A percentile compares a stretch with the other conserved stretches of the same genome.
Evolutionary conservation across 2,329 filamentous ascomycete genomes (phyloP).

Genomic region (Cercospora zeina): DNA sequence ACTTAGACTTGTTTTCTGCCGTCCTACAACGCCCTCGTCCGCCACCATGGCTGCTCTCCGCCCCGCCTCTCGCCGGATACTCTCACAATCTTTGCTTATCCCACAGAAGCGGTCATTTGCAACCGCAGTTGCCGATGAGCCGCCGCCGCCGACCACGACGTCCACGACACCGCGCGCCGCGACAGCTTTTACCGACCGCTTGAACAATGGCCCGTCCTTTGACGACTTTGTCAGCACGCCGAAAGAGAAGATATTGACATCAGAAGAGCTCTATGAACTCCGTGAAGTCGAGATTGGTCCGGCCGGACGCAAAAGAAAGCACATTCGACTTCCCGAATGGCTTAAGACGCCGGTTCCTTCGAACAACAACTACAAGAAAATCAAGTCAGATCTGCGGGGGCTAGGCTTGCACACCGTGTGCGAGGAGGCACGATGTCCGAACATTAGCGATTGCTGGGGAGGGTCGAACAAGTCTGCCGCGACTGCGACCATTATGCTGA

Average conservation of each 20-base stretch:
- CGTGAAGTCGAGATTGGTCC: slow-evolving; percentile 63
- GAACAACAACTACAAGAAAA: slow-evolving; percentile 85
- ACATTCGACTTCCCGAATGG: slow-evolving; percentile 83
- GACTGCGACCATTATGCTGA: slow-evolving; percentile 98
- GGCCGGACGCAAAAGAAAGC: slow-evolving; percentile 62
- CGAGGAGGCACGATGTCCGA: slow-evolving; percentile 95
- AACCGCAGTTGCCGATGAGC: slow-evolving; percentile 46
- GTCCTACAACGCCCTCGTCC: background rate
- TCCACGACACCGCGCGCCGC: slow-evolving; percentile 43
- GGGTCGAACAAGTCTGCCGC: slow-evolving; percentile 83
- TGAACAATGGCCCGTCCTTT: slow-evolving; percentile 66
- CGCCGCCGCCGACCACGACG: slow-evolving; percentile 40
- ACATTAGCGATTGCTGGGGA: slow-evolving; percentile 98
- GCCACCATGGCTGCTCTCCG: slow-evolving; percentile 27
- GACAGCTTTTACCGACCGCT: slow-evolving; percentile 61
- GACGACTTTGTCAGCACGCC: slow-evolving; percentile 59
- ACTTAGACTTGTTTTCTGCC: background rate
- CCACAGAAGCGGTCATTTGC: slow-evolving; percentile 46
- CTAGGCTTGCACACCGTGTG: slow-evolving; percentile 92
- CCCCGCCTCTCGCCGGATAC: slow-evolving; percentile 24
- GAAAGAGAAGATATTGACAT: slow-evolving; percentile 43
- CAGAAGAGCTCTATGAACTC: slow-evolving; percentile 59
- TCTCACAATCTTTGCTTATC: slow-evolving; percentile 30
- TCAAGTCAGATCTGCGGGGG: slow-evolving; percentile 89
- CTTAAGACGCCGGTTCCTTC: slow-evolving; percentile 92